These are phyloP conservation scores for Trametes villosa DNA, from an alignment of 768 basidiomycete species.

Conservation along the genomic window DNA sequence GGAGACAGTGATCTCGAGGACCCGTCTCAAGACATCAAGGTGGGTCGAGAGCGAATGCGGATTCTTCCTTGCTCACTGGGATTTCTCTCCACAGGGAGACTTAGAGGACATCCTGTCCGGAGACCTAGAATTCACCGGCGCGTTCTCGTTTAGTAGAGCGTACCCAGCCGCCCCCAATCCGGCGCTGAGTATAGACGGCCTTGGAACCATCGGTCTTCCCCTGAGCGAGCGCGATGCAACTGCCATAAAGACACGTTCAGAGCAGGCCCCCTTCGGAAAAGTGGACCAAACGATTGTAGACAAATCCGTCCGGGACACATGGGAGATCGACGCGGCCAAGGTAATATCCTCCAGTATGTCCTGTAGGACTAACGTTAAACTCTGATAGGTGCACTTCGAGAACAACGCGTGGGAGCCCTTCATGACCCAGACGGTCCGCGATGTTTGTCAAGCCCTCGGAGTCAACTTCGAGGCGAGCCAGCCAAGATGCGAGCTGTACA, in stretches of 20 bases:
- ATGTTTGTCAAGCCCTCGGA: conserved; percentile 43
- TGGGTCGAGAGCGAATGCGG: too few relatives aligned
- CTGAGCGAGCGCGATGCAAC: conserved; percentile 45
- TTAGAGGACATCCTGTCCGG: conserved; percentile 36
- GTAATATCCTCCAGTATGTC: conserved; percentile 9
- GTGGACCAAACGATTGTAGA: conserved; percentile 48
- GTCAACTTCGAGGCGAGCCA: conserved; percentile 33
- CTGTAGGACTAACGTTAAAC: neutral
- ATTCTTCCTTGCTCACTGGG: neutral
- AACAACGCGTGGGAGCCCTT: conserved; percentile 47
- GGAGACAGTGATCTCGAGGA: neutral
- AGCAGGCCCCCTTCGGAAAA: conserved; percentile 51
- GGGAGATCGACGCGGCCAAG: conserved; percentile 50
- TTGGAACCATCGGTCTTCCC: conserved; percentile 50
- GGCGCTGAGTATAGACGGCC: conserved; percentile 40
- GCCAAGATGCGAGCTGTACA: conserved; percentile 48
- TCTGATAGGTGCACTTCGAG: conserved; percentile 39
- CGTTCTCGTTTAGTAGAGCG: conserved; percentile 36
- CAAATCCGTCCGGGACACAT: conserved; percentile 50
- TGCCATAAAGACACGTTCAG: conserved; percentile 39
- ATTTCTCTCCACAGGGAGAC: conserved; percentile 28
- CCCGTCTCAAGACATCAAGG: neutral
- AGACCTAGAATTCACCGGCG: conserved; percentile 39
- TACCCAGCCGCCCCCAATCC: conserved; percentile 46
- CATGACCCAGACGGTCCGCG: conserved; percentile 34